Evolutionary conservation across 1,139 yeast species (phyloP).

Genomic region (Taiozyma onychis): DNA sequence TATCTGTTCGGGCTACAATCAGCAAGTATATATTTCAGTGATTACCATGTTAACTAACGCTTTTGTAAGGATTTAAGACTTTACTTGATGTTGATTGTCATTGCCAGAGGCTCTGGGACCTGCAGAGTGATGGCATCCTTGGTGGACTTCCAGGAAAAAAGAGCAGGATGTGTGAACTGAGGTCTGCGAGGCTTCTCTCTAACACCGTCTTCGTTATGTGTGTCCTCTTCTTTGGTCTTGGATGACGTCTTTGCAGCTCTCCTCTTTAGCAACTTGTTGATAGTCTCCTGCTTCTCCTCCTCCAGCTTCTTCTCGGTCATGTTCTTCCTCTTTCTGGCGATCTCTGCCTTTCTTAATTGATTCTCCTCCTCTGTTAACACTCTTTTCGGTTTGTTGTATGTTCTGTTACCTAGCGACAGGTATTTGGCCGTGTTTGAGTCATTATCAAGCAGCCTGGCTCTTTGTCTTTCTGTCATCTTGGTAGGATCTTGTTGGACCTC

Average conservation of each 20-base stretch:
- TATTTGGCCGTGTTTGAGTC: slow-evolving; percentile 9
- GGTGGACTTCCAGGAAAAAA: slow-evolving; percentile 36
- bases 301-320: slow-evolving; percentile 77
- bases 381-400: slow-evolving; percentile 29
- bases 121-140: slow-evolving; percentile 25
- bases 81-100: not conserved
- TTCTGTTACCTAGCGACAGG: slow-evolving; percentile 31
- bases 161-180: slow-evolving; percentile 40
- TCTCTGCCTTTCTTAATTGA: slow-evolving; percentile 77
- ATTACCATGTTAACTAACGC: not conserved
- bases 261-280: slow-evolving; percentile 78
- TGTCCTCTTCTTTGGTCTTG: slow-evolving; percentile 30
- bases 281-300: slow-evolving; percentile 88
- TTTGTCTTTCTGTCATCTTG: slow-evolving; percentile 58
- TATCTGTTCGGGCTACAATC: not conserved
- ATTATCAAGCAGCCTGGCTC: slow-evolving; percentile 40
- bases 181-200: slow-evolving; percentile 34
- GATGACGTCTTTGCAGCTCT: slow-evolving; percentile 51
- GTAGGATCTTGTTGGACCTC: slow-evolving; percentile 35
- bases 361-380: slow-evolving; percentile 78
- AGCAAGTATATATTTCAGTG: not conserved
- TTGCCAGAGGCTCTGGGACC: slow-evolving; percentile 15
- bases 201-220: slow-evolving; percentile 34
- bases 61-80: not conserved
- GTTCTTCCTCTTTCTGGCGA: slow-evolving; percentile 83